Evolutionary conservation across 75 land plant genomes (phyloP).

Genomic region (Sequoiadendron giganteum): DNA sequence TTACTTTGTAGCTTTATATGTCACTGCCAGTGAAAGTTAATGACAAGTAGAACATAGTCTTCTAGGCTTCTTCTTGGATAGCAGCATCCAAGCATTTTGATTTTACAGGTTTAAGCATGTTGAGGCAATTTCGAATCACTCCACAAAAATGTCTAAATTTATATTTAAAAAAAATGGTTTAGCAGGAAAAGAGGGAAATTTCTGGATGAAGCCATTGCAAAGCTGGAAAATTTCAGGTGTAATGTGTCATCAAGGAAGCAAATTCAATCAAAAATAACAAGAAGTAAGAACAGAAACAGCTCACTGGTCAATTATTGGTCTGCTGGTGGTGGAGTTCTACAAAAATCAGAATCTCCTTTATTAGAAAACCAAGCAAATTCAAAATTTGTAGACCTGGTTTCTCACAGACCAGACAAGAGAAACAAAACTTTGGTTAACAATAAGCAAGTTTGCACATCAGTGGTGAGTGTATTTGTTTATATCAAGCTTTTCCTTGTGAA

Average conservation of each 20-base stretch:
- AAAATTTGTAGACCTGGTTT: constrained; percentile 24
- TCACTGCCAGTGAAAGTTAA: neutral
- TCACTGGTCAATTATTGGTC: constrained; percentile 16
- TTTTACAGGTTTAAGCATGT: neutral
- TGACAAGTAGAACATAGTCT: neutral
- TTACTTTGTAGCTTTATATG: neutral
- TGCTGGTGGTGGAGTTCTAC: constrained; percentile 10
- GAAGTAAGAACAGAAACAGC: constrained; percentile 35
- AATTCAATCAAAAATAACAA: constrained; percentile 32
- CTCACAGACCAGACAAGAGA: constrained; percentile 49
- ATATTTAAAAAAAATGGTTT: neutral
- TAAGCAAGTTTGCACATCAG: constrained; percentile 74
- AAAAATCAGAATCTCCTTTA: constrained; percentile 34
- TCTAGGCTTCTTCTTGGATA: neutral
- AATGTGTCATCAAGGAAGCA: constrained; percentile 41
- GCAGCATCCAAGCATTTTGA: neutral
- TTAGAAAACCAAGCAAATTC: constrained; percentile 22
- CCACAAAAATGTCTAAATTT: neutral
- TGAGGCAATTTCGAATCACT: neutral
- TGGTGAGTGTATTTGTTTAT: constrained; percentile 72
- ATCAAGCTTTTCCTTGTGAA: neutral
- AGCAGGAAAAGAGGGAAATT: constrained; percentile 47
- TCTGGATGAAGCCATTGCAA: constrained; percentile 50
- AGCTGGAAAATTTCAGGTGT: constrained; percentile 43
- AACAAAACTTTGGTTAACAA: constrained; percentile 49